phyloP scores from a whole-genome alignment of 108 stramenopile species.

The Seminavis robusta region DNA sequence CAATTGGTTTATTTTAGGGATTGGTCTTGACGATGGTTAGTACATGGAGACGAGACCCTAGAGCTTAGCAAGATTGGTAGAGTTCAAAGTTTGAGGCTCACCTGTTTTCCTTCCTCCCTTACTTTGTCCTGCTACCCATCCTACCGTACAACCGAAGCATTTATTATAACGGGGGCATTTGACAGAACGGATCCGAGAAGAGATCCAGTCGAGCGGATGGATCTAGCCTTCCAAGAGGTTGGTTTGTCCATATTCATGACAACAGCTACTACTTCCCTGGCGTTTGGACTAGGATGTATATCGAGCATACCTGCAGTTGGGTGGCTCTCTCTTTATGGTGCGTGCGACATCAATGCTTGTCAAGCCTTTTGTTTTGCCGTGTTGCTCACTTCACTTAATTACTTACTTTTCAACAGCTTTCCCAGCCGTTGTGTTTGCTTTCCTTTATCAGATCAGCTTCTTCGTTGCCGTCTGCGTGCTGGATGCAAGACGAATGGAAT shows the following conservation, averaged over 20 bases:
- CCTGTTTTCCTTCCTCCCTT: too few relatives aligned
- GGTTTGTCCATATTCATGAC: slow-evolving; percentile 17
- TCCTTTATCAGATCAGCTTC: slow-evolving; percentile 30
- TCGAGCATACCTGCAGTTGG: slow-evolving; percentile 30
- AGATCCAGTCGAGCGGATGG: slow-evolving; percentile 11
- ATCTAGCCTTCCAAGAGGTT: slow-evolving; percentile 6
- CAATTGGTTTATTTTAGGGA: too few relatives aligned
- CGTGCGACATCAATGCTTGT: too few relatives aligned
- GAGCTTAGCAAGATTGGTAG: too few relatives aligned
- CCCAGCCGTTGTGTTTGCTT: slow-evolving; percentile 27
- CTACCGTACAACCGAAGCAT: too few relatives aligned
- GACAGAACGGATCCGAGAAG: neutral
- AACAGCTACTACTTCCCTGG: slow-evolving; percentile 29
- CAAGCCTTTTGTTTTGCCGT: too few relatives aligned
- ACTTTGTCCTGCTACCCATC: too few relatives aligned
- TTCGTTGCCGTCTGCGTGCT: slow-evolving; percentile 15
- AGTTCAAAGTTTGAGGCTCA: too few relatives aligned
- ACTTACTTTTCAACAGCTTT: too few relatives aligned
- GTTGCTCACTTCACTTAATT: too few relatives aligned
- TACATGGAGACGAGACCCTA: too few relatives aligned
- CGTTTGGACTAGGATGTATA: slow-evolving; percentile 29
- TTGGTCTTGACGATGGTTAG: slow-evolving; percentile 2
- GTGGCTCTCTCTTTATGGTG: slow-evolving; percentile 35
- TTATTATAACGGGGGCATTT: neutral
- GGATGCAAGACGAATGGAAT: slow-evolving; percentile 7